Base-by-base conservation (phyloP, 768 basidiomycete species). In the Xanthoconium stramineum region DNA sequence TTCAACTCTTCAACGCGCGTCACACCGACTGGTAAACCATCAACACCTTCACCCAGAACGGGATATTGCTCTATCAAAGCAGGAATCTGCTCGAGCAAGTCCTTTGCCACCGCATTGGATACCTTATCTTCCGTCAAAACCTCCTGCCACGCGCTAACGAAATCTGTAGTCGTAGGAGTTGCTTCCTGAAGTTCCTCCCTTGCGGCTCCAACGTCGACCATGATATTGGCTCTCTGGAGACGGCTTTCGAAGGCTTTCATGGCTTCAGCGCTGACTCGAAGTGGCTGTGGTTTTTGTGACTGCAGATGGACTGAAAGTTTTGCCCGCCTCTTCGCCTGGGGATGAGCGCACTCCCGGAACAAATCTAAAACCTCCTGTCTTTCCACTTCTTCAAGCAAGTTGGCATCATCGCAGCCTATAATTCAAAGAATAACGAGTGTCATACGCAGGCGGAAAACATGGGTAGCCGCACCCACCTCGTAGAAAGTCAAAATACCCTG, bases 221-320 rank as follows among this genome's bases (percentile, higher is more conserved):
- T 67, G n/a, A 86, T 68, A 19, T 75, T 74, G 47, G 79, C 72
- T 52, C 74, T 71, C 36, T 74, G 78, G 28, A 91, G 75, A 12
- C 77, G 67, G 13, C 67, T 69, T 56, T 83, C 79, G 59, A 94
- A 88, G 6, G 82, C 85, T 54, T 81, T 73, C 37, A 82, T 77
- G 6, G 90, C 85, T 5, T 81, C 78, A 2, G 75, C 65, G 65
- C 89, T 90, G 67, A 94, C 79, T 59, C 78, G 83, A 65, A 78
- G 79, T 4, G 76, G 75, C 9, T 71, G 80, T 17, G 81, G 80
- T 69, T 82, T 88, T 65, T 85, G 85, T 12, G 91, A 92, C 44
- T 78, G 76, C 73, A 91, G 76, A 60, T 95, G 96, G 46, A 91
- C 77, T 1, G 94, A 93, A 50, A 94, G 74, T 72, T 98, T 98